Conservation (phyloP, 331 rosid genomes). For the Spiraea crenata region DNA sequence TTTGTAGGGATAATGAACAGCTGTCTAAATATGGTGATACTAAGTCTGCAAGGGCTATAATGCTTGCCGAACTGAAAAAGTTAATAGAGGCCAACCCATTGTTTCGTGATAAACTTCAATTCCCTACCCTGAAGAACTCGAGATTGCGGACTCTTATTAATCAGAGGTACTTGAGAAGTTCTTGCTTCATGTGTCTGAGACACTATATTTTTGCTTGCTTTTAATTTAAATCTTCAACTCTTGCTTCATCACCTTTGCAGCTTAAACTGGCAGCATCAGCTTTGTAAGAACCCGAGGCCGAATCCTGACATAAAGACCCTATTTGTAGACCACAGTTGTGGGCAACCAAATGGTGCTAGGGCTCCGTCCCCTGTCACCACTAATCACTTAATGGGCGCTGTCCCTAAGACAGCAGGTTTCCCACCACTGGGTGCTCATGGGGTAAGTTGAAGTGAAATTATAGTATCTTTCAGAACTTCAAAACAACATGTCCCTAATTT, state of each 20-base stretch:
- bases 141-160: constrained; percentile 93
- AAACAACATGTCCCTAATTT: constrained; percentile 5
- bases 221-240: constrained; percentile 11
- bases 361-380: constrained; percentile 99
- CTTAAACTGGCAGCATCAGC: constrained; percentile 99
- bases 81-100: constrained; percentile 94
- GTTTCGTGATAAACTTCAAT: constrained; percentile 97
- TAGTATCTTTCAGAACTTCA: constrained; percentile 4
- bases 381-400: constrained; percentile 87
- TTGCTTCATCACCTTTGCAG: constrained; percentile 48
- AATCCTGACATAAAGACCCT: constrained; percentile 99
- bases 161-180: constrained; percentile 66
- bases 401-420: constrained; percentile 88
- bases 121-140: constrained; percentile 92
- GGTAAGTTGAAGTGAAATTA: constrained; percentile 49
- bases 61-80: constrained; percentile 95
- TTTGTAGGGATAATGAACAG: constrained; percentile 91
- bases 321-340: constrained; percentile 95
- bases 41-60: constrained; percentile 90
- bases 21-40: constrained; percentile 97
- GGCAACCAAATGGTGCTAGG: constrained; percentile 95
- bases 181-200: constrained; percentile 10
- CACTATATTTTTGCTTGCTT: constrained; percentile 8
- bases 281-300: constrained; percentile 96
- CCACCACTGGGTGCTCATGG: constrained; percentile 92